Evolutionary conservation across 345 rosid species (phyloP), one percentile per base, ranked within the genome.

Genomic region (Arabis hirsuta): DNA sequence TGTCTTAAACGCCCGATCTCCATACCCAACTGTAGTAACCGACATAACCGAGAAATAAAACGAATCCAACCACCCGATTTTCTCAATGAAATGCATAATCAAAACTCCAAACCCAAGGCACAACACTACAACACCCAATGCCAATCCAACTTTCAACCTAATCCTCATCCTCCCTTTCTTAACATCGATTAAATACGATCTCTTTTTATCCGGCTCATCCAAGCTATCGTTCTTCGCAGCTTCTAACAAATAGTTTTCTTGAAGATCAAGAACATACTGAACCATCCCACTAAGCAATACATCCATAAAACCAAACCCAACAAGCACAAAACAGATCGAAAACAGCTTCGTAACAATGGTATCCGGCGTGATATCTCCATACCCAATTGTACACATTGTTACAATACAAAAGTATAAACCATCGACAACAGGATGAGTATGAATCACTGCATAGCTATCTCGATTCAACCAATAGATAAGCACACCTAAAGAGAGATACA

Each of bases 81-180:
- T 45, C 85, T 95, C 97, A 9, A 90, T 77, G 57, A 84, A 90
- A 82, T 91, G 99, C 93, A 88, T 87, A 58, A 87, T 85, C 47
- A 74, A 82, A 69, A 75, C 91, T 27, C 99, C 97, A 73, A 87
- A 60, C 44, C 99, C 99, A 44, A 90, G 84, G 55, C 96, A 95
- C 56, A 89, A 76, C 71, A 88, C 87, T 69, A 89, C 96, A 76
- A 89, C 97, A 55, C 88, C 93, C 50, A 91, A 81, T 24, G 99
- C 99, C 80, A 95, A 77, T 6, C 86, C 97, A 60, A 95, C 97
- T 86, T 91, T 95, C 90, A 87, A 80, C 73, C 98, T 83, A 20
- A 94, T 94, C 85, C 98, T 86, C 93, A 91, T 91, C 78, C 98
- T 89, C 69, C 97, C 98, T 67, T 94, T 94, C 80, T 84, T 84